Base-by-base conservation (phyloP, 78 protist species). In the Dictyostelium capitatum region DNA sequence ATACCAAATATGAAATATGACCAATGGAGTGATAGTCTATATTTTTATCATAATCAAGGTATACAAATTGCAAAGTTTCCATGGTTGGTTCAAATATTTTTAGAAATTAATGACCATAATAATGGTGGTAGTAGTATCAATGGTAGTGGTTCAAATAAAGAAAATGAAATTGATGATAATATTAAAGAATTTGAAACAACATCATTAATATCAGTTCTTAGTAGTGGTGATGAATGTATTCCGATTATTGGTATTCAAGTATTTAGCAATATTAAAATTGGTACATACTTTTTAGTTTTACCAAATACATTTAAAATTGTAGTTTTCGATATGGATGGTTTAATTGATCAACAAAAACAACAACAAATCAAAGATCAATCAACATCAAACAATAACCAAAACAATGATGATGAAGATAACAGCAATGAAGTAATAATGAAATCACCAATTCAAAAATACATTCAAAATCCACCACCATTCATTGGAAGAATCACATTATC, bases 21-120 rank as follows among this genome's bases (percentile, higher is more conserved):
- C 25, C 73, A 32, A 57, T 73, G 75, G 37, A 73, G 32, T 25
- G 73, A 83, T 11, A 70, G 78, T 83, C 59, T 46, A 41, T 83
- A 56, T 41, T 32, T 83, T 57, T 83, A 73, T 83, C 82, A 83
- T 73, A 73, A 83, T 50, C n/a, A 25, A 72, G 91, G 91, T 46
- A 73, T 83, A 10, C 59, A 83, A 43, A 23, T n/a, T 12, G 91
- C 79, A 1, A 77, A 73, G 41, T 72, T 83, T 43, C 80, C 91
- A 17, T 83, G 91, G 91, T 41, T 83, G 46, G 43, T 46, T 4
- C 30, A 73, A 30, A 46, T 83, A 15, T 37, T 15, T 57, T 28
- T 30, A 46, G 30, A 57, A 62, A 62, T 80, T 28, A 80, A 80
- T 64, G 14, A 23, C 10, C n/a, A 25, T 25, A 37, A 11, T 23